Evolutionary conservation across 2,329 filamentous ascomycete genomes (phyloP).

Genomic region (Blastomyces gilchristii): DNA sequence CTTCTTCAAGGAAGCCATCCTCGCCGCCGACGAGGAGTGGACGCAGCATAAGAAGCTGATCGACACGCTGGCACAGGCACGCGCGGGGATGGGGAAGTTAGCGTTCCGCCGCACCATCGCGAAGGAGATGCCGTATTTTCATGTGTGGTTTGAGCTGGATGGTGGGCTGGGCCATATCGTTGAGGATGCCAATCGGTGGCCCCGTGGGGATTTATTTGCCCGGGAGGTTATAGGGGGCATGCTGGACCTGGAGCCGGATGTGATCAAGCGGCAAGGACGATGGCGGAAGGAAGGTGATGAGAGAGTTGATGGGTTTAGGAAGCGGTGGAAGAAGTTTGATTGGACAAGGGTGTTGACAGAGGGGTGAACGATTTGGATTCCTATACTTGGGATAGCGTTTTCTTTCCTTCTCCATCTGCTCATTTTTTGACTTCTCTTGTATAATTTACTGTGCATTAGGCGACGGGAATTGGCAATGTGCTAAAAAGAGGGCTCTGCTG

Average conservation of each 20-base stretch:
- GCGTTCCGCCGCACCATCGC: constrained; percentile 76
- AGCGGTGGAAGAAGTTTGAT: constrained; percentile 85
- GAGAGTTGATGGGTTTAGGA: constrained; percentile 67
- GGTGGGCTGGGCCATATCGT: constrained; percentile 88
- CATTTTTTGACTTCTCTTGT: not conserved
- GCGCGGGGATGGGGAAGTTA: constrained; percentile 58
- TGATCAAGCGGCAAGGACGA: constrained; percentile 80
- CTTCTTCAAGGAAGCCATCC: constrained; percentile 90
- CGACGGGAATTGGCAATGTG: not conserved
- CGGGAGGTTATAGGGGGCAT: constrained; percentile 88
- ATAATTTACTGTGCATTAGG: not conserved
- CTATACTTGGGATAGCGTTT: not conserved
- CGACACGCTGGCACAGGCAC: constrained; percentile 57
- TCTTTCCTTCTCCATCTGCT: not conserved
- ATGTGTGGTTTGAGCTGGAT: constrained; percentile 89
- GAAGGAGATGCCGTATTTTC: constrained; percentile 98
- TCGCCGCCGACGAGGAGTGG: constrained; percentile 85
- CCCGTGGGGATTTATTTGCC: constrained; percentile 82
- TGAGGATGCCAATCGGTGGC: constrained; percentile 78
- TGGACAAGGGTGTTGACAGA: constrained; percentile 60
- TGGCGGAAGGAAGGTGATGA: constrained; percentile 61
- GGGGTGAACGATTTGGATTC: constrained; percentile 20
- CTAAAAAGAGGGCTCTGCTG: not conserved
- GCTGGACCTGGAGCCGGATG: constrained; percentile 67
- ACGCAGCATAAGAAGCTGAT: constrained; percentile 90